Evolutionary conservation across 2,329 filamentous ascomycete genomes (phyloP).

Genomic region (Cladosporium sp.): DNA sequence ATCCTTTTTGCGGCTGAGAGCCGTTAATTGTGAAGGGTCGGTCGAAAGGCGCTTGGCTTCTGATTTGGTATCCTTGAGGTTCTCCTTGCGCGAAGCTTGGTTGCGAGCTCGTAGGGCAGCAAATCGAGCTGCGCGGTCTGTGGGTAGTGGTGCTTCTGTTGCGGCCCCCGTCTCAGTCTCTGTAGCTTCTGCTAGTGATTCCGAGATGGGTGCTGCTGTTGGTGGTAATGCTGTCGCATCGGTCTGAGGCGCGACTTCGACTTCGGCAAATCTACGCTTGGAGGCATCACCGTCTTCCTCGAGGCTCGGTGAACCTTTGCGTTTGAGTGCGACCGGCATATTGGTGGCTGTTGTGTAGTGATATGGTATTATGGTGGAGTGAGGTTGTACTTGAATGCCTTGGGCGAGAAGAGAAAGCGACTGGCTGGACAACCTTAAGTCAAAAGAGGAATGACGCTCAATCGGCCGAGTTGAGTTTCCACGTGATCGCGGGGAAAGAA

Average conservation of each 20-base stretch:
- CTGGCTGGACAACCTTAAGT: background rate
- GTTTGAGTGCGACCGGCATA: conserved; percentile 36
- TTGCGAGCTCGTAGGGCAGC: conserved; percentile 78
- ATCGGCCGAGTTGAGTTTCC: background rate
- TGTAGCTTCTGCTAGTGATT: conserved; percentile 10
- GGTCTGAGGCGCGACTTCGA: conserved; percentile 18
- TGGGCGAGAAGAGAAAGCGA: conserved; percentile 4
- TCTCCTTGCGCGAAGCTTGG: conserved; percentile 60
- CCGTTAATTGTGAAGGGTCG: conserved; percentile 73
- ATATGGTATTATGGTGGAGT: background rate
- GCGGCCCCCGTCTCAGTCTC: conserved; percentile 2
- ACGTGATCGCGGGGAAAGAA: conserved; percentile 6
- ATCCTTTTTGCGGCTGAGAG: conserved; percentile 81
- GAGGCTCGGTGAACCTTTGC: conserved; percentile 38
- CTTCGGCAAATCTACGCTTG: conserved; percentile 37
- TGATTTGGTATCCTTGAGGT: conserved; percentile 78
- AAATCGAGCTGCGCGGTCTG: conserved; percentile 74
- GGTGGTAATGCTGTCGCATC: conserved; percentile 21
- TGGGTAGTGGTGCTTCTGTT: conserved; percentile 30
- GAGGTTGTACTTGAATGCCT: background rate
- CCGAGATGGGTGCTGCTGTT: conserved; percentile 20
- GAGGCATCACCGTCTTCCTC: conserved; percentile 35
- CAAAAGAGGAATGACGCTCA: conserved; percentile 8
- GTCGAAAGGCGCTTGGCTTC: conserved; percentile 78
- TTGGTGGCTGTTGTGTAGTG: conserved; percentile 7